These are phyloP conservation scores for Lupinus albus DNA, from an alignment of 306 rosid species.

Conservation along the genomic window DNA sequence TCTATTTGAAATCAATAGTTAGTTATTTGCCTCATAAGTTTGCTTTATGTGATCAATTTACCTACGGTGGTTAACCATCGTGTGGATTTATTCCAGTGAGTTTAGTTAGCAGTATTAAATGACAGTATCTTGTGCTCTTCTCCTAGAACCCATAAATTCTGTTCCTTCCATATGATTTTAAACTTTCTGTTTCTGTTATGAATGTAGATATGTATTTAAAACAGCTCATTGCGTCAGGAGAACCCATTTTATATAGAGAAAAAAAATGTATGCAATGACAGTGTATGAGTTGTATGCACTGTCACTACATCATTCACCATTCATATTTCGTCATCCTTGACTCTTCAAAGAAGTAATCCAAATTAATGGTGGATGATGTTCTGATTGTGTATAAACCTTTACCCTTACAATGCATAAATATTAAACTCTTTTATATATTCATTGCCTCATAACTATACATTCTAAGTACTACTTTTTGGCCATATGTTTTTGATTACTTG, in stretches of 20 bases:
- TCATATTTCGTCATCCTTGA: no score
- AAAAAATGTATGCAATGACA: no score
- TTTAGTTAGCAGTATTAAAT: slow-evolving; percentile 20
- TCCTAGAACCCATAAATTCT: background rate
- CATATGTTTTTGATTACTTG: slow-evolving; percentile 27
- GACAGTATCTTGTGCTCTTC: slow-evolving; percentile 12
- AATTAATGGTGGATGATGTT: no score
- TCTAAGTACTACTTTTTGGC: slow-evolving; percentile 3
- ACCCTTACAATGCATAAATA: no score
- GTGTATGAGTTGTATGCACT: no score
- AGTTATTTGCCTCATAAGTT: slow-evolving; percentile 7
- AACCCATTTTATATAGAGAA: background rate
- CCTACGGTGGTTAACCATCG: background rate
- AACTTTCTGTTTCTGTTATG: background rate
- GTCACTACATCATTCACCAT: no score
- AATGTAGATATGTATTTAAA: background rate
- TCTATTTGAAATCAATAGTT: slow-evolving; percentile 16
- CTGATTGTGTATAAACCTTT: no score
- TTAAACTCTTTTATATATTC: no score
- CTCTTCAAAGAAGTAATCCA: no score
- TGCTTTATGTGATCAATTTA: background rate
- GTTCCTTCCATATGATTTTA: background rate
- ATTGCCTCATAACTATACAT: slow-evolving; percentile 4
- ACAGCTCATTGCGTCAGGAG: background rate
- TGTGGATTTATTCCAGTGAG: slow-evolving; percentile 18